These are phyloP conservation scores for Colletotrichum agaves DNA, from an alignment of 2,329 filamentous ascomycete genomes.

Conservation along the genomic window DNA sequence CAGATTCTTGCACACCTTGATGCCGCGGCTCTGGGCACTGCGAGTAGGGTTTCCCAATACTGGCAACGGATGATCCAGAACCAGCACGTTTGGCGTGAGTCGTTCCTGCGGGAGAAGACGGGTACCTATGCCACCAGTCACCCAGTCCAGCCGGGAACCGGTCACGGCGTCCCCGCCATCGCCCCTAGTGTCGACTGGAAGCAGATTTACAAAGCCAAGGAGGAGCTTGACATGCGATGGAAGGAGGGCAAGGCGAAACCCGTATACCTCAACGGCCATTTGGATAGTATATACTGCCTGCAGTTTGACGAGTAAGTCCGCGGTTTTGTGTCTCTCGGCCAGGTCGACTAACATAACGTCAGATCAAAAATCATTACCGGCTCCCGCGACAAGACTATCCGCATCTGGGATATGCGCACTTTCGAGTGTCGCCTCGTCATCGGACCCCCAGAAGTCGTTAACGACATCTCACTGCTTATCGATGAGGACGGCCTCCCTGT, in stretches of 20 bases:
- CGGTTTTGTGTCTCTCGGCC: not conserved
- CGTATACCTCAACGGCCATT: constrained; percentile 91
- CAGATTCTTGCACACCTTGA: constrained; percentile 68
- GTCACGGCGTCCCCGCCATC: constrained; percentile 66
- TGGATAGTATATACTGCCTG: constrained; percentile 96
- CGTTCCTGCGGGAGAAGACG: constrained; percentile 70
- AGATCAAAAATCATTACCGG: constrained; percentile 96
- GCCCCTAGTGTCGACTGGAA: constrained; percentile 82
- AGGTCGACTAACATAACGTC: constrained; percentile 47
- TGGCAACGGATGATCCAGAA: constrained; percentile 62
- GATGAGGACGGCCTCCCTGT: constrained; percentile 61
- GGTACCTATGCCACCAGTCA: constrained; percentile 68
- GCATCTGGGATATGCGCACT: constrained; percentile 94
- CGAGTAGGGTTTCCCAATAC: constrained; percentile 59
- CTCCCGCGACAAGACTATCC: constrained; percentile 93
- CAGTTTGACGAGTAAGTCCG: constrained; percentile 91
- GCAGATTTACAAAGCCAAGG: constrained; percentile 81
- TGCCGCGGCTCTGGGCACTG: constrained; percentile 59
- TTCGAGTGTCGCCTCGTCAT: constrained; percentile 88
- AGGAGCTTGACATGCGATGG: constrained; percentile 83
- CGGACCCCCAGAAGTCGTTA: constrained; percentile 76
- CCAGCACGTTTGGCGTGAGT: constrained; percentile 72
- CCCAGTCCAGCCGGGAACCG: constrained; percentile 62
- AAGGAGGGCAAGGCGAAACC: constrained; percentile 79
- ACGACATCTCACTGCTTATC: constrained; percentile 60